Evolutionary conservation across 225 moss, liverwort and hornwort species (phyloP).

Genomic region (Bryum argenteum): DNA sequence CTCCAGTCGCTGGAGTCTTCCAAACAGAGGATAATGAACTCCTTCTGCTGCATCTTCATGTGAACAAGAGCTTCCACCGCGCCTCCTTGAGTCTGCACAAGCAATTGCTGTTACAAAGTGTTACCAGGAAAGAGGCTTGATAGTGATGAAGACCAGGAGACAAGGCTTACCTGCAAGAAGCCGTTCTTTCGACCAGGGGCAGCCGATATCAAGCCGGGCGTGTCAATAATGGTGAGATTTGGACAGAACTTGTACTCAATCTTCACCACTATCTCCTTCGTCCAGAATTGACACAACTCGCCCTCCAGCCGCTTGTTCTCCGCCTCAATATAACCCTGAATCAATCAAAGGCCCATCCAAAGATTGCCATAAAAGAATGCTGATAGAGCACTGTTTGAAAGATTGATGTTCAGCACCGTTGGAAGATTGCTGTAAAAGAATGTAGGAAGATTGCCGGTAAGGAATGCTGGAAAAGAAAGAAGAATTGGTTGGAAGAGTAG

Average conservation of each 20-base stretch:
- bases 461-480: too few relatives aligned
- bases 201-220: conserved; percentile 89
- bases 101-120: conserved; percentile 15
- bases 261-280: conserved; percentile 89
- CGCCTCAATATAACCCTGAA: conserved; percentile 80
- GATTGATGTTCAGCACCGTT: too few relatives aligned
- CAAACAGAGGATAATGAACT: conserved; percentile 88
- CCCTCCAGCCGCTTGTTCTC: conserved; percentile 87
- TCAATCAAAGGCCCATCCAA: neutral
- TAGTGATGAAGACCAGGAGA: neutral
- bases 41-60: conserved; percentile 82
- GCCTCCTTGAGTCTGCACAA: conserved; percentile 70
- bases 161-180: conserved; percentile 62
- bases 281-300: conserved; percentile 79
- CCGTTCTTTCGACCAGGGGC: conserved; percentile 78
- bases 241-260: conserved; percentile 98
- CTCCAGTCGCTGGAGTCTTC: conserved; percentile 99
- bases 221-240: conserved; percentile 94
- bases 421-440: too few relatives aligned
- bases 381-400: too few relatives aligned
- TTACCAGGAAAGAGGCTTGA: conserved; percentile 9
- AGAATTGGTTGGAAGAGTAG: too few relatives aligned
- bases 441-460: too few relatives aligned
- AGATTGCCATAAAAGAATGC: too few relatives aligned
- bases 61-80: conserved; percentile 88